Conservation (phyloP, 371 early-diverging fungal species). For the Syncephalastrum monosporum region DNA sequence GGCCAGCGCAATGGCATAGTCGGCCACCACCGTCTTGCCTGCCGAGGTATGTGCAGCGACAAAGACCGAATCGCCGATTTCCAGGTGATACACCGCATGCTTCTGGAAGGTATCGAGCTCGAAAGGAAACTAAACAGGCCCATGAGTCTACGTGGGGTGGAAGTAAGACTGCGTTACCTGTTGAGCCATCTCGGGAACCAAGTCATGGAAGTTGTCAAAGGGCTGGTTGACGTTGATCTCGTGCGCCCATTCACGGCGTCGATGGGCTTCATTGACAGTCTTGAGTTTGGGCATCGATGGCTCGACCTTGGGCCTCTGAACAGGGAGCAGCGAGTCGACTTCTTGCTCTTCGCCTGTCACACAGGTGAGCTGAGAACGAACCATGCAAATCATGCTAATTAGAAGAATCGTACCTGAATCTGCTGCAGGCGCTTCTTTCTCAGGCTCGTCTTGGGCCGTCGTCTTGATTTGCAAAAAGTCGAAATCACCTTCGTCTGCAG, state of each 20-base stretch:
- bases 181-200: constrained; percentile 82
- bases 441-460: constrained; percentile 10
- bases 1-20: constrained; percentile 97
- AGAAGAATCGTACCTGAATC: too few relatives aligned
- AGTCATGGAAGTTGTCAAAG: constrained; percentile 83
- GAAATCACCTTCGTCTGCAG: constrained; percentile 36
- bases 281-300: constrained; percentile 21
- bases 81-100: constrained; percentile 95
- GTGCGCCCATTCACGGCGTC: constrained; percentile 88
- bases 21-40: constrained; percentile 99
- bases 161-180: constrained; percentile 34
- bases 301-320: constrained; percentile 9
- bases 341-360: constrained; percentile 18
- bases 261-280: constrained; percentile 28
- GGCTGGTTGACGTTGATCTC: constrained; percentile 82
- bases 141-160: not conserved
- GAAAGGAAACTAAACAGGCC: constrained; percentile 75
- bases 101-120: constrained; percentile 99
- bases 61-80: constrained; percentile 95
- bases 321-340: constrained; percentile 40
- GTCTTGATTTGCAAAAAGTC: constrained; percentile 41
- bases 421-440: not conserved
- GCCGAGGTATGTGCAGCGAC: constrained; percentile 99
- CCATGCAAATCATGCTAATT: too few relatives aligned
- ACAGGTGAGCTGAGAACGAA: too few relatives aligned